A percentile compares a stretch with the other conserved stretches of the same genome.
phyloP scores from a whole-genome alignment of 2,329 filamentous ascomycete genomes.

The Neonectria sp. region DNA sequence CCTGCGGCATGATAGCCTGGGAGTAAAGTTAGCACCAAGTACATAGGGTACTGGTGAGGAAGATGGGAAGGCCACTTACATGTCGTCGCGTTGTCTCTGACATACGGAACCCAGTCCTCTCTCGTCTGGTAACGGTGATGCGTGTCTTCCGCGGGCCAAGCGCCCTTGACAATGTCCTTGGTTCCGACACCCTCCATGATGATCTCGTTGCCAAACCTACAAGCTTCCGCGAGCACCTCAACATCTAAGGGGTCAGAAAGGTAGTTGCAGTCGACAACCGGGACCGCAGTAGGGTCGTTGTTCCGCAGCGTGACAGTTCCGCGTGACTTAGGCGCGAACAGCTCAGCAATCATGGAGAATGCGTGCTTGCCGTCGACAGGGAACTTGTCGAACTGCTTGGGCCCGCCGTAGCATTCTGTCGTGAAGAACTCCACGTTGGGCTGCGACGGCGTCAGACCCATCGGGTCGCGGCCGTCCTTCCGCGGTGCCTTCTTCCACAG shows the following conservation, averaged over 20 bases:
- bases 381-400: conserved; percentile 69
- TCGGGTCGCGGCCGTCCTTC: conserved; percentile 70
- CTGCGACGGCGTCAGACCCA: conserved; percentile 70
- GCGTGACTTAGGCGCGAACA: conserved; percentile 71
- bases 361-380: conserved; percentile 68
- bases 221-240: conserved; percentile 72
- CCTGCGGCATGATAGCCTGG: conserved; percentile 44
- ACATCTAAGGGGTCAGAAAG: conserved; percentile 71
- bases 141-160: conserved; percentile 67
- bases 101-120: conserved; percentile 68
- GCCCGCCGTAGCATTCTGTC: conserved; percentile 74
- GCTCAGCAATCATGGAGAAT: conserved; percentile 71
- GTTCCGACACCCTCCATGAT: conserved; percentile 71
- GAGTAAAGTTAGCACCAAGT: neutral
- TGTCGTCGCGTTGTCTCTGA: conserved; percentile 72
- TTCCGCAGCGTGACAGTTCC: conserved; percentile 68
- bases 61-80: conserved; percentile 58
- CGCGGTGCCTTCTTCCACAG: conserved; percentile 68
- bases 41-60: neutral
- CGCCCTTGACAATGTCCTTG: conserved; percentile 71
- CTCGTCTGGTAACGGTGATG: conserved; percentile 68
- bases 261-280: conserved; percentile 72
- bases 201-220: conserved; percentile 72
- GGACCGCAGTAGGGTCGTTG: conserved; percentile 64
- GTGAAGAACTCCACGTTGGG: conserved; percentile 75